phyloP scores from a whole-genome alignment of 2,329 filamentous ascomycete genomes.

The Purpureocillium lavendulum region DNA sequence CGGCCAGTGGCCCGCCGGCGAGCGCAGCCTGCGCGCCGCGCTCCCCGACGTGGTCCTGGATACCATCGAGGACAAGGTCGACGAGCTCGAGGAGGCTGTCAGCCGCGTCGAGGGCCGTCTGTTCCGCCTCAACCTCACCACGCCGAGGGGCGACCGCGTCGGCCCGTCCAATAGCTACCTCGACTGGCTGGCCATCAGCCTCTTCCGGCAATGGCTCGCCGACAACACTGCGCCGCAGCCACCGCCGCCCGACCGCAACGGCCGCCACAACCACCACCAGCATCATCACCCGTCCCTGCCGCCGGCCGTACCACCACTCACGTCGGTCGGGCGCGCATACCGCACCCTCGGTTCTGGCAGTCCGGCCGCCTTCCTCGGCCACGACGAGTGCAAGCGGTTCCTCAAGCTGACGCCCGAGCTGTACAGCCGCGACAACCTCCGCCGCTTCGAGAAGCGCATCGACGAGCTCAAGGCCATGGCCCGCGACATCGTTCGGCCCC shows the following conservation, averaged over 20 bases:
- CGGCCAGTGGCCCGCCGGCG: constrained; percentile 81
- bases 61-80: constrained; percentile 89
- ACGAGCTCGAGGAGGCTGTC: constrained; percentile 80
- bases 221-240: constrained; percentile 75
- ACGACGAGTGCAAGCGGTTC: constrained; percentile 87
- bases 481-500: constrained; percentile 70
- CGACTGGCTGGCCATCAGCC: constrained; percentile 79
- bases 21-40: constrained; percentile 65
- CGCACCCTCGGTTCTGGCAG: constrained; percentile 61
- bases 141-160: constrained; percentile 72
- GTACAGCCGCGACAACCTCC: constrained; percentile 79
- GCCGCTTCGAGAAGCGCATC: constrained; percentile 76
- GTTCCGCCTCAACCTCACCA: constrained; percentile 73
- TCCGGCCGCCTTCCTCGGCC: constrained; percentile 57
- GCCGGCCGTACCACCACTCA: constrained; percentile 36
- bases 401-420: constrained; percentile 74
- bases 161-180: constrained; percentile 72
- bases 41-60: constrained; percentile 73
- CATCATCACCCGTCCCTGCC: constrained; percentile 20
- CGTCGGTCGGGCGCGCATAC: constrained; percentile 64
- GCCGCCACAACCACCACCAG: constrained; percentile 7
- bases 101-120: constrained; percentile 71
- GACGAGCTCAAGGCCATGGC: constrained; percentile 85
- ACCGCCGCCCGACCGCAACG: constrained; percentile 22
- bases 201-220: constrained; percentile 89